Evolutionary conservation across 202 grass and related monocot genomes (phyloP).

Genomic region (Carex sylvatica): DNA sequence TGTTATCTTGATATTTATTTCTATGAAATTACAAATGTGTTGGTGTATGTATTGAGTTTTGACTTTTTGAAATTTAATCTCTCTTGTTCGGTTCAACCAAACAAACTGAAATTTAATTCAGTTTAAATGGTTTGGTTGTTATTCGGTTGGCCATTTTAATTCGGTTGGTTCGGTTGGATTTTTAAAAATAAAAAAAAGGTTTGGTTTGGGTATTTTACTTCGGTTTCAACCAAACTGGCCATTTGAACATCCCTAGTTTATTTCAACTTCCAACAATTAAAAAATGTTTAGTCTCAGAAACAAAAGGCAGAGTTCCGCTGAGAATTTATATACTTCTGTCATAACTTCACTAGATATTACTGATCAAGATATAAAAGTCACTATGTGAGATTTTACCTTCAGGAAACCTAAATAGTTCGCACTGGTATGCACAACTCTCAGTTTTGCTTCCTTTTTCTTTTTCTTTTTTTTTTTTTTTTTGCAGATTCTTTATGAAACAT

Average conservation of each 20-base stretch:
- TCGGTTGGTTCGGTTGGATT: no score
- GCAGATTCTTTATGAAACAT: conserved; percentile 95
- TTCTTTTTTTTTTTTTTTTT: background rate
- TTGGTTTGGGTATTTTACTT: no score
- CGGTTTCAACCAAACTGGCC: no score
- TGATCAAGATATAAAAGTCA: background rate
- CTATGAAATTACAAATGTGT: no score
- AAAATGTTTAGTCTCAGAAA: background rate
- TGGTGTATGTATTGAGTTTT: no score
- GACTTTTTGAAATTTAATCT: no score
- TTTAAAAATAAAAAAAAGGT: no score
- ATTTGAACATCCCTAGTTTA: background rate
- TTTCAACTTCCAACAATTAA: background rate
- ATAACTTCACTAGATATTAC: background rate
- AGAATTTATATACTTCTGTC: background rate
- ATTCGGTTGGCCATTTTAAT: no score
- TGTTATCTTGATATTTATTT: no score
- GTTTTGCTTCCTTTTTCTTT: background rate
- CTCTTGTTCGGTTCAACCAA: no score
- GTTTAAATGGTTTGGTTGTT: no score
- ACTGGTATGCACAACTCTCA: conserved; percentile 10
- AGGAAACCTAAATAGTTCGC: background rate
- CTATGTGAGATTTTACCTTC: background rate
- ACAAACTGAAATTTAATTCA: no score
- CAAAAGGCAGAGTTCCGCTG: background rate